Evolutionary conservation across 768 basidiomycete genomes (phyloP).

Genomic region (Psilocybe azurescens): DNA sequence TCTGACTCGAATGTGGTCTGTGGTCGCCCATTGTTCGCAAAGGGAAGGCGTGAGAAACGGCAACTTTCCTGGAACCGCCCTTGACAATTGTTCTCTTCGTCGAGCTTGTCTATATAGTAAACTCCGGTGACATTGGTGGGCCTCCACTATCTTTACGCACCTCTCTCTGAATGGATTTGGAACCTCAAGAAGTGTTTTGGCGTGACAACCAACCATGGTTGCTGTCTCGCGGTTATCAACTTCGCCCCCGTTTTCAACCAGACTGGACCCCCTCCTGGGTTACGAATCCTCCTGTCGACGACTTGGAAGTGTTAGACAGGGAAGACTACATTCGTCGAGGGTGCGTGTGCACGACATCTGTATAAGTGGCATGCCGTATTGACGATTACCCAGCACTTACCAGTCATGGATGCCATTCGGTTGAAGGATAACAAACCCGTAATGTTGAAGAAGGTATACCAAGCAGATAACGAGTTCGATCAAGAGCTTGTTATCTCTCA

Average conservation of each 20-base stretch:
- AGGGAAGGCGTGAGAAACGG: no score
- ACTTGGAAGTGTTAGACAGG: background rate
- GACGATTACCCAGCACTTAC: conserved; percentile 7
- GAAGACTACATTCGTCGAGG: background rate
- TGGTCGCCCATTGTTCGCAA: no score
- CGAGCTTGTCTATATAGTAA: no score
- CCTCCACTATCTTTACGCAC: no score
- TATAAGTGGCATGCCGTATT: background rate
- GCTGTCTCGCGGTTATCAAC: conserved; percentile 31
- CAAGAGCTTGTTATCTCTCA: conserved; percentile 33
- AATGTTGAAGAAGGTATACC: conserved; percentile 31
- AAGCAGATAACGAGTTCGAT: no score
- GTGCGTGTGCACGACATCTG: background rate
- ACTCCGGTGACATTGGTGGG: no score
- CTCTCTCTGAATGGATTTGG: background rate
- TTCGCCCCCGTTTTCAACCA: conserved; percentile 35
- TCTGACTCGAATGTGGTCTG: no score
- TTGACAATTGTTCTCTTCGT: no score
- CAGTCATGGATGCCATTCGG: conserved; percentile 31
- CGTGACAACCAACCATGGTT: conserved; percentile 33
- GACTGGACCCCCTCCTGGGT: conserved; percentile 41
- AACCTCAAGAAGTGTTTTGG: conserved; percentile 24
- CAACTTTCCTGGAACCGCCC: no score
- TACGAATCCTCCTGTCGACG: background rate
- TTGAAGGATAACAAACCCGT: conserved; percentile 32